Evolutionary conservation across 2,329 filamentous ascomycete genomes (phyloP), one percentile per base, ranked within the genome.

Genomic region (Fusarium udum): DNA sequence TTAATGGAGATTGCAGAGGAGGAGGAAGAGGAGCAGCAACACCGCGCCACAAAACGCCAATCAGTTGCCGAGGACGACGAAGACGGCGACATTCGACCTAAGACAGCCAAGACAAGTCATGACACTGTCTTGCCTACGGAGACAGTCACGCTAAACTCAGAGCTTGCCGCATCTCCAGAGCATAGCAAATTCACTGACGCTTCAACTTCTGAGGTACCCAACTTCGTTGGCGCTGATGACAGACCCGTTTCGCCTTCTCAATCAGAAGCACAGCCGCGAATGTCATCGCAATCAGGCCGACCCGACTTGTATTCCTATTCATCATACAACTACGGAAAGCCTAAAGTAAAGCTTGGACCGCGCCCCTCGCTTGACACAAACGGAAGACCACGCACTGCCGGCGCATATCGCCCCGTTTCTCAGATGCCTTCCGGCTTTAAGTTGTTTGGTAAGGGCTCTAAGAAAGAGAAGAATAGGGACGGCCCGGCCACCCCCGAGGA

Each of bases 1-100:
- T 85, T 98, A 77, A 92, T 95, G 84, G 95, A 97, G 83, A 98
- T 98, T 80, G 91, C 92, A n/a, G 96, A 98, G 83, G 93, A 96
- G 83, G 93, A 92, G 61, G 94, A 97, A 79, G 95, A 97, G 78
- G 90, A 92, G 69, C 83, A 87, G 67, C 83, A 92, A 67, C 83
- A 89, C 72, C 80, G 81, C n/a, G 85, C 89, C 34, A 84, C 83
- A 46, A 92, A 91, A 77, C 85, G 89, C 61, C 86, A 91, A 77
- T 90, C 88, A 4, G 82, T 87, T 13, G 84, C 87, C 26, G 85
- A 88, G 78, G 83, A 88, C 76, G 81, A 82, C 42, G 83, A 88
- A 77, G 81, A 83, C 53, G 76, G 77, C 39, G 74, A 77, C 36
- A 76, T 78, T 24, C 69, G 75, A 28, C 72, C 78, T 16, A 70